Evolutionary conservation across 495 filamentous ascomycete species (phyloP), one percentile per base, ranked within the genome.

Genomic region (Penicillium robsamsonii): DNA sequence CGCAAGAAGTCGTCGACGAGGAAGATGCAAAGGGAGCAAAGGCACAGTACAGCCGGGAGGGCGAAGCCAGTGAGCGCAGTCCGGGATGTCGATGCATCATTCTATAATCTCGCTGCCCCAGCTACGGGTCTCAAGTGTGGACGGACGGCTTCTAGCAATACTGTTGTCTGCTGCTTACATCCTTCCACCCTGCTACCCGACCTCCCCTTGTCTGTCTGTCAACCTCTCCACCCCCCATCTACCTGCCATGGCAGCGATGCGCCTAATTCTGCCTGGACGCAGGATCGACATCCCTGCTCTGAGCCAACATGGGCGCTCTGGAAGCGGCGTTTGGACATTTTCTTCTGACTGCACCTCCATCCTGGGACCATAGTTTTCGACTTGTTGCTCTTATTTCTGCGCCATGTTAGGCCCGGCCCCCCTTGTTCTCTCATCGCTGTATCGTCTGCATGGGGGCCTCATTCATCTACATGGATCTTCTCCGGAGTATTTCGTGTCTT

Each of bases 1-100:
- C 92, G 2, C 87, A 91, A 70, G 92, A 96, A 58, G 77, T 94
- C 56, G 81, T 92, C 54, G 91, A 96, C 57, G 92, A 96, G 65
- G 91, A 92, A 68, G 92, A 96, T 57, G 84, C 83, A 35, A 92
- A 92, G 68, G 85, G 81, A 24, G 76, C 83, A 33, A 96, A 95
- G 73, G 73, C 80, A 40, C 79, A 79, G 24, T 76, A 77, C 40
- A 71, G 69, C 29, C 76, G 85, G 41, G 84, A 87, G 33, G 75
- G 84, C 43, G 81, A 83, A 41, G 79, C 75, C 38, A 81, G 79
- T 31, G 87, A 90, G 47, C 74, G 84, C 35, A 82, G 81, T 52
- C 79, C 88, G 9, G 81, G 87, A 17, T 90, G 88, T 64, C 85
- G 89, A 51, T 96, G 92, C 72, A 84, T 92, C 50, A 88, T 95